Base-by-base conservation (phyloP, 805 yeast genomes). In the Sugiyamaella americana region DNA sequence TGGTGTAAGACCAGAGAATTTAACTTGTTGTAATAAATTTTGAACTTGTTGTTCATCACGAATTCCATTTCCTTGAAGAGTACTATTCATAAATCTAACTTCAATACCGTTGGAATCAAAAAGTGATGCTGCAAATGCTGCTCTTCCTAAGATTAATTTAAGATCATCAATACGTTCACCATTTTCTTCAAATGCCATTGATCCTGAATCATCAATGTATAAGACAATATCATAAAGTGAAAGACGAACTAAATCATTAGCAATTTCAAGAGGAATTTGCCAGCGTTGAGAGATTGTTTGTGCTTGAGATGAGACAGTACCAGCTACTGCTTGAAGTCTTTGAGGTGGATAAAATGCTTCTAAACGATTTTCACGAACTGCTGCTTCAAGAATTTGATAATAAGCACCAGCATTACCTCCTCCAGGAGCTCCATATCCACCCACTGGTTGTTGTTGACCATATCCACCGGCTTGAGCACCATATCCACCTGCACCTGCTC, bases 141-240 rank as follows among this genome's bases (percentile, higher is more conserved):
- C 53, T n/a, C 62, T 45, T 32, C 51, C 41, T 34, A 61, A 46
- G 22, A 60, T 60, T 37, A 59, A 45, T 52, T 61, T 58, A 40
- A 61, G 51, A 41, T 61, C 65, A 36, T 58, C 63, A 37, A 61
- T 57, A 38, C 65, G 56, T 46, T 58, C 60, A 3, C 65, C 65
- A 45, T 55, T 55, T 51, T 60, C 64, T 47, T 58, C 64, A 40
- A 58, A 57, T 3, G 60, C 55, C 65, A 61, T 61, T 30, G 65
- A 61, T 16, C 64, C 64, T 10, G 65, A 61, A 41, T 61, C 65
- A 42, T 61, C 65, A 20, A 57, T 53, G 41, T 48, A 61, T 6
- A 61, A 43, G 13, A 61, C 61, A 39, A 61, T 55, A 45, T 61
- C 65, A 48, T 60, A 60, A 3, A 60, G 53, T 24, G 64, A 61